Evolutionary conservation across 2,329 filamentous ascomycete genomes (phyloP), one percentile per base, ranked within the genome.

Genomic region (Aspergillus thermomutatus): DNA sequence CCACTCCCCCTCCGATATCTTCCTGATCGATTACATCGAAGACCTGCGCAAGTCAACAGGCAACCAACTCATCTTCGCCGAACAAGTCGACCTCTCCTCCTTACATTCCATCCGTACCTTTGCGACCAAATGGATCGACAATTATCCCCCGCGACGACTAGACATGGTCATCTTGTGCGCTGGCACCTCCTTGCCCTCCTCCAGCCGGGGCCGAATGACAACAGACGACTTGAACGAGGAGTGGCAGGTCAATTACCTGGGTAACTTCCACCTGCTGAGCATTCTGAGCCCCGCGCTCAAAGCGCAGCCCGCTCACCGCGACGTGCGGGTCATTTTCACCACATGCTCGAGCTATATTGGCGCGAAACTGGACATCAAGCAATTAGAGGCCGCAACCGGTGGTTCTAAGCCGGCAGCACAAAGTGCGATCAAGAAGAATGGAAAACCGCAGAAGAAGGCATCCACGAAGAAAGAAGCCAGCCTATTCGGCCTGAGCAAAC

Each of bases 51-150:
- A 82, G 27, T 80, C 82, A 53, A 91, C 91, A 7, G 82, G 84
- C 31, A 97, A 97, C 76, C 82, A 92, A 57, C 82, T 99, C 69
- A 91, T 99, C 65, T 97, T 96, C 68, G 92, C 94, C 58, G 94
- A 99, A 74, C 90, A 96, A 75, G 91, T 96, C 66, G 92, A 99
- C 70, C 84, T 99, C 27, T 79, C 88, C 11, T 93, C 89, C 17
- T 80, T 99, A n/a, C 86, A 96, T 72, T 95, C 90, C 72, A 88
- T 99, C 66, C 89, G 94, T 41, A 83, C 87, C 60, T 99, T 99
- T 72, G 94, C 94, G 11, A 99, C 94, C 0, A 93, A 91, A 78
- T 99, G 95, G 93, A 91, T 99, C 63, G 93, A 99, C 74, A 97
- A 97, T 73, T 85, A 90, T 23, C 93, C 94, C 2, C 91, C 92